Evolutionary conservation across 2,329 filamentous ascomycete species (phyloP).

Genomic region (Tympanopsis confertula): DNA sequence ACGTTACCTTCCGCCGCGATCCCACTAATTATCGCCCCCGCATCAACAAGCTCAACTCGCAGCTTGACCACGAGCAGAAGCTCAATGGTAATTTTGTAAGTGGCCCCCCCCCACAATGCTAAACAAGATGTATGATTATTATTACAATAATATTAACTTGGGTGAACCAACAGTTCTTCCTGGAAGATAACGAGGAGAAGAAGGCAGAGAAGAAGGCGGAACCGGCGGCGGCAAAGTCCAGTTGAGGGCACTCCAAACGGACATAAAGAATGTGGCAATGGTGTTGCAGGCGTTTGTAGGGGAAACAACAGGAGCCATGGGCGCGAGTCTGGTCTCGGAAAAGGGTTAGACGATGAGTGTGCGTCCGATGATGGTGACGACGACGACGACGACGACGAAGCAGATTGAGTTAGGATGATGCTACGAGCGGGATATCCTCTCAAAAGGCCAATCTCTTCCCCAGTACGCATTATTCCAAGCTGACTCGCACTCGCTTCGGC

Average conservation of each 20-base stretch:
- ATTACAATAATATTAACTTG: conserved; percentile 3
- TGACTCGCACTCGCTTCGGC: too few relatives aligned
- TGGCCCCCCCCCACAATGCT: conserved; percentile 10
- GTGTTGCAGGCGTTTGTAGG: background rate
- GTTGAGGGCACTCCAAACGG: conserved; percentile 35
- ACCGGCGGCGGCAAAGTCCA: background rate
- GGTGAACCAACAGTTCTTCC: conserved; percentile 63
- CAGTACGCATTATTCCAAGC: too few relatives aligned
- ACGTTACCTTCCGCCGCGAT: conserved; percentile 97
- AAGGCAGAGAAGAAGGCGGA: conserved; percentile 30
- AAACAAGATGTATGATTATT: conserved; percentile 4
- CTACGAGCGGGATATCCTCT: too few relatives aligned
- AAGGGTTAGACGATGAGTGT: background rate
- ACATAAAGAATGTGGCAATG: background rate
- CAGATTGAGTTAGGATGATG: too few relatives aligned
- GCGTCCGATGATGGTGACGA: conserved; percentile 44
- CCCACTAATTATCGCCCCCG: conserved; percentile 90
- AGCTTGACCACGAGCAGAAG: conserved; percentile 98
- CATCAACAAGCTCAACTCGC: conserved; percentile 94
- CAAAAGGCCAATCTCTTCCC: too few relatives aligned
- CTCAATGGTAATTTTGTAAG: conserved; percentile 77
- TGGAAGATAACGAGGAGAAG: conserved; percentile 60
- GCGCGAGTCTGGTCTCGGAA: background rate
- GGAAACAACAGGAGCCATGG: background rate
- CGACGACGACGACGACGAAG: conserved; percentile 24